Base-by-base conservation (phyloP, 2,329 filamentous ascomycete genomes). In the Teratosphaeria pseudoeucalypti region DNA sequence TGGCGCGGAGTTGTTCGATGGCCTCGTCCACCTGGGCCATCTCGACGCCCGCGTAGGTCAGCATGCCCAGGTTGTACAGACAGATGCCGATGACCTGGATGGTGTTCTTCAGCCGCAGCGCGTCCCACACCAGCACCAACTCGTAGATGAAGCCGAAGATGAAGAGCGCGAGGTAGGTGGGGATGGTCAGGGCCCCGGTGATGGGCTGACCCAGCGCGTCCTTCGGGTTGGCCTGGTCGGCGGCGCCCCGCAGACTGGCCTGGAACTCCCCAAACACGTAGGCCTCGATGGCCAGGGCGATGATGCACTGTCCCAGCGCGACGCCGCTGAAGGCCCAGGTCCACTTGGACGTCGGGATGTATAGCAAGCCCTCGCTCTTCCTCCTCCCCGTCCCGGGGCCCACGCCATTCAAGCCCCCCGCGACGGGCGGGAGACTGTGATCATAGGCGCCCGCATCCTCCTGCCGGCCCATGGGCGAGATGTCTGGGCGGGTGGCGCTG, bases 31-130 rank as follows among this genome's bases (percentile, higher is more conserved):
- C 95, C 76, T 97, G 92, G 66, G 95, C 88, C 67, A 92, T 88
- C 75, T 99, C 92, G 60, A 97, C 90, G 34, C 89, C 86, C 3
- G 92, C 91, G 72, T 99, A 99, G 63, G 97, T 85, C 70, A 97
- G 82, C 66, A 99, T 84, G 49, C 90, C 92, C 34, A 94, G 75
- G 75, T 99, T 97, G 77, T 94, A 94, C 60, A 95, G 78, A 76
- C 92, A 96, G 34, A 99, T 82, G 53, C 94, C 94, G 67, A 99
- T 97, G 72, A 97, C 82, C 75, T 99, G 94, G 79, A 99, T 99
- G 11, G 94, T 99, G 77, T 99, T 99, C 76, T 96, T 96, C 71
- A 92, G 81, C 63, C 91, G 86, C 60, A 99, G 80, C 16, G 92
- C 94, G 78, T 99, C 94, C 82, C 91, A 97, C 12, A 94, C 89